A percentile compares a stretch with the other conserved stretches of the same genome.
phyloP scores from a whole-genome alignment of 345 rosid species.

The Cardamine chenopodiifolia region DNA sequence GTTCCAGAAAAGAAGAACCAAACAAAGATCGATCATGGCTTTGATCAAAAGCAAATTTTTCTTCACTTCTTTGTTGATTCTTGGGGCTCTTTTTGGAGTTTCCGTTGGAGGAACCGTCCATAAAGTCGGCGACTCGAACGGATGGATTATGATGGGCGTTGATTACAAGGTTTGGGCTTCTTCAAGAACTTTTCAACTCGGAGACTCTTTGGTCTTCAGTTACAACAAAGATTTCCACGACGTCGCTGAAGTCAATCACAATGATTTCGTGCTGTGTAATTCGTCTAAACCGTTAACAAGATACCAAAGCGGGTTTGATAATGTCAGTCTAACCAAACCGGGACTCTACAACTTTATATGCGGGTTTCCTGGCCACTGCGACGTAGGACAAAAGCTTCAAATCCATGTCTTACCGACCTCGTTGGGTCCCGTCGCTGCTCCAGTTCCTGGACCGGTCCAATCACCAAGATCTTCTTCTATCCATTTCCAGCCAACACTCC shows the following conservation, averaged over 20 bases:
- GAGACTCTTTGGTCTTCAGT: conserved; percentile 26
- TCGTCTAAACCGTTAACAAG: neutral
- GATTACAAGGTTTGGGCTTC: conserved; percentile 21
- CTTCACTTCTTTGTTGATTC: neutral
- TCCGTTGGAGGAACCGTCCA: neutral
- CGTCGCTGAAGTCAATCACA: conserved; percentile 11
- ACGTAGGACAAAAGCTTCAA: conserved; percentile 5
- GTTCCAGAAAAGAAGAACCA: neutral
- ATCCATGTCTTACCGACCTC: conserved; percentile 3
- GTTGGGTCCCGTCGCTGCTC: conserved; percentile 11
- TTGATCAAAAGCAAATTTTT: neutral
- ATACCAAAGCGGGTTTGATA: conserved; percentile 6
- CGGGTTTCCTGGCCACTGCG: conserved; percentile 1
- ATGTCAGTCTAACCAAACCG: conserved; percentile 1
- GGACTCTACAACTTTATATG: conserved; percentile 20
- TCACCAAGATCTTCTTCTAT: neutral
- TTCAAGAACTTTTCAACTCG: conserved; percentile 22
- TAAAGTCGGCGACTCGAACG: neutral
- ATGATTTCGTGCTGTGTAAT: neutral
- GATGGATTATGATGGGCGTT: conserved; percentile 1
- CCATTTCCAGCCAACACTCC: conserved; percentile 16
- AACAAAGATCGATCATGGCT: neutral
- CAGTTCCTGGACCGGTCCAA: conserved; percentile 2
- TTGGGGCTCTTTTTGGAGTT: neutral
- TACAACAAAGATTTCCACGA: conserved; percentile 23